A percentile compares a stretch with the other conserved stretches of the same genome.
Evolutionary conservation across 345 rosid species (phyloP).

Genomic region (Rhizophora mangle): DNA sequence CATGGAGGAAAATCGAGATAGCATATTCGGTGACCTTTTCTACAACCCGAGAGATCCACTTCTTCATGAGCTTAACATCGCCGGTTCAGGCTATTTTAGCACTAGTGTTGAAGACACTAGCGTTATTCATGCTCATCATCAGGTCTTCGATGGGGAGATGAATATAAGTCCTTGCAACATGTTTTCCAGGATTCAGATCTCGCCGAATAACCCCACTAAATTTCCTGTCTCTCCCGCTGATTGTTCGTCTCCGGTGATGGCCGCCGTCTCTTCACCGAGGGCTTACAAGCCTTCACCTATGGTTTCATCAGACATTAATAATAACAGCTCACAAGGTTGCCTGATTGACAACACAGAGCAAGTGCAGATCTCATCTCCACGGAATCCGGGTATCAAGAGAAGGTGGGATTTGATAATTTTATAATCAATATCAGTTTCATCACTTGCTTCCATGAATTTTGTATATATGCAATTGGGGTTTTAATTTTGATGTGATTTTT

Average conservation of each 20-base stretch:
- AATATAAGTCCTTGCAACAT: slow-evolving; percentile 33
- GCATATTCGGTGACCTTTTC: slow-evolving; percentile 75
- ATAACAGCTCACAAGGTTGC: slow-evolving; percentile 32
- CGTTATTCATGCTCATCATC: slow-evolving; percentile 1
- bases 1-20: slow-evolving; percentile 17
- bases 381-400: slow-evolving; percentile 82
- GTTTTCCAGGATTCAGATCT: slow-evolving; percentile 74
- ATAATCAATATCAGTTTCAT: slow-evolving; percentile 1
- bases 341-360: slow-evolving; percentile 43
- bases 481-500: slow-evolving; percentile 5
- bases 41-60: slow-evolving; percentile 65
- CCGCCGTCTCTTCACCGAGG: slow-evolving; percentile 31
- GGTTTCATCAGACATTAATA: slow-evolving; percentile 33
- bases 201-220: slow-evolving; percentile 21
- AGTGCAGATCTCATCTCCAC: slow-evolving; percentile 84
- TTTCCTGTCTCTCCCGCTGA: slow-evolving; percentile 35
- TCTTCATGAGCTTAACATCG: slow-evolving; percentile 45
- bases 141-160: slow-evolving; percentile 36
- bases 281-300: slow-evolving; percentile 32
- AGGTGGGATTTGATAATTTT: slow-evolving; percentile 41
- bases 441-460: slow-evolving; percentile 29
- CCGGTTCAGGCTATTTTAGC: slow-evolving; percentile 20
- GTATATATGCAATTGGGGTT: slow-evolving; percentile 7
- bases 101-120: slow-evolving; percentile 5
- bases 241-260: slow-evolving; percentile 37